Evolutionary conservation across 2,329 filamentous ascomycete genomes (phyloP).

Genomic region (Cladophialophora carrionii): DNA sequence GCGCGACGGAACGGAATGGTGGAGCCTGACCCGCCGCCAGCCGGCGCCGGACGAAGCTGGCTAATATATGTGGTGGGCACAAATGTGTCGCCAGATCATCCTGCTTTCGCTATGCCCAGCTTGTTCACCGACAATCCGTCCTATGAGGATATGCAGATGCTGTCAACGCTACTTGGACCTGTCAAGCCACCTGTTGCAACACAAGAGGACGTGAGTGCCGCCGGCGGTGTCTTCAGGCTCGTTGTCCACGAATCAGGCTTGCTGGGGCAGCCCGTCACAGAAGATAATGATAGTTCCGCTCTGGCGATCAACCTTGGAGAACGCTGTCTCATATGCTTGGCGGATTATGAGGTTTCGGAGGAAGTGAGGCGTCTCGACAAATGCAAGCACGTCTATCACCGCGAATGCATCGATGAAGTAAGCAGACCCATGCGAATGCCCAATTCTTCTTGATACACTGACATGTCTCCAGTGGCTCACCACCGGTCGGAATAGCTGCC

Average conservation of each 20-base stretch:
- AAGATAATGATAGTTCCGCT: conserved; percentile 42
- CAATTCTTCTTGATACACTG: conserved; percentile 37
- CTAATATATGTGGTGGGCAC: conserved; percentile 73
- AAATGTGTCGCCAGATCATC: conserved; percentile 70
- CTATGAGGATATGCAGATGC: conserved; percentile 72
- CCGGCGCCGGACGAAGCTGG: conserved; percentile 65
- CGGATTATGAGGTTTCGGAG: conserved; percentile 66
- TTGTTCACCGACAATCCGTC: conserved; percentile 71
- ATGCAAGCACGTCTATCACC: conserved; percentile 69
- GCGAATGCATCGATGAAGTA: conserved; percentile 71
- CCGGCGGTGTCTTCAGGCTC: conserved; percentile 64
- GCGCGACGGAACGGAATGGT: conserved; percentile 67
- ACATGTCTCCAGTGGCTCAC: conserved; percentile 63
- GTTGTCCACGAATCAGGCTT: conserved; percentile 49
- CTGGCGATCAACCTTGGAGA: conserved; percentile 50
- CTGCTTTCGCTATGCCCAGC: conserved; percentile 69
- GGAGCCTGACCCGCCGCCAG: conserved; percentile 57
- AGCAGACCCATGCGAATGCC: conserved; percentile 36
- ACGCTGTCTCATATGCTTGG: conserved; percentile 68
- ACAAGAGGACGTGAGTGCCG: conserved; percentile 64
- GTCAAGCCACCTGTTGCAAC: conserved; percentile 70
- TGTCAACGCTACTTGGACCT: conserved; percentile 68
- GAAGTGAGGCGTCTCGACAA: conserved; percentile 64
- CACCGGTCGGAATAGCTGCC: conserved; percentile 67
- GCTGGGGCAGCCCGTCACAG: conserved; percentile 53